phyloP scores from a whole-genome alignment of 139 green algal genomes.

The Pycnococcus provasolii region DNA sequence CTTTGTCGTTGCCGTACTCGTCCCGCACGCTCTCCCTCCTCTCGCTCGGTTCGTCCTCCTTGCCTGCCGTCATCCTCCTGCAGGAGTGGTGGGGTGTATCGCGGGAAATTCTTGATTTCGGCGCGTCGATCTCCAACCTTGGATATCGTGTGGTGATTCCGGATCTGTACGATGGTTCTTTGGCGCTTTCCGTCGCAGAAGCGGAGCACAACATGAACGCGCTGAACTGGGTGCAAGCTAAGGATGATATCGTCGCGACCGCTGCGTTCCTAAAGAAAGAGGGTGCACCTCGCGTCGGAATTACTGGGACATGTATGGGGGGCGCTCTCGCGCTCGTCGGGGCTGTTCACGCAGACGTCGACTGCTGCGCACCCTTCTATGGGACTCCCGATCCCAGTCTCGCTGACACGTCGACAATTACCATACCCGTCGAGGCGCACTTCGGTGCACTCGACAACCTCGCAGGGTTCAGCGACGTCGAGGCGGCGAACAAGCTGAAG shows the following conservation, averaged over 20 bases:
- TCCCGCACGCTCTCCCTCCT: too few relatives aligned
- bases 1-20: too few relatives aligned
- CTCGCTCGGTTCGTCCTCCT: neutral
- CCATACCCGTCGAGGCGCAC: conserved; percentile 35
- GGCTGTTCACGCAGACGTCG: conserved; percentile 16
- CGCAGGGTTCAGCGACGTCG: conserved; percentile 31
- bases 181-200: conserved; percentile 35
- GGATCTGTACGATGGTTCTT: conserved; percentile 34
- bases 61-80: conserved; percentile 27
- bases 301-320: conserved; percentile 38
- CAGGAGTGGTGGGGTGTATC: conserved; percentile 43
- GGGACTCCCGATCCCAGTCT: conserved; percentile 20
- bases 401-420: conserved; percentile 19
- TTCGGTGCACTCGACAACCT: conserved; percentile 36
- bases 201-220: conserved; percentile 33
- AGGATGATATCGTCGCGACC: conserved; percentile 28
- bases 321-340: conserved; percentile 27
- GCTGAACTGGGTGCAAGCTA: conserved; percentile 30
- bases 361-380: conserved; percentile 30
- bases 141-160: conserved; percentile 5
- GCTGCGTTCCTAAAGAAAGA: conserved; percentile 25
- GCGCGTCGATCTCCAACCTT: conserved; percentile 13
- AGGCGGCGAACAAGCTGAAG: conserved; percentile 16
- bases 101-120: conserved; percentile 33
- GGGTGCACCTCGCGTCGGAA: conserved; percentile 23